A percentile compares a stretch with the other conserved stretches of the same genome.
Conservation (phyloP, 2,329 filamentous ascomycete species). For the Grosmannia clavigera region DNA sequence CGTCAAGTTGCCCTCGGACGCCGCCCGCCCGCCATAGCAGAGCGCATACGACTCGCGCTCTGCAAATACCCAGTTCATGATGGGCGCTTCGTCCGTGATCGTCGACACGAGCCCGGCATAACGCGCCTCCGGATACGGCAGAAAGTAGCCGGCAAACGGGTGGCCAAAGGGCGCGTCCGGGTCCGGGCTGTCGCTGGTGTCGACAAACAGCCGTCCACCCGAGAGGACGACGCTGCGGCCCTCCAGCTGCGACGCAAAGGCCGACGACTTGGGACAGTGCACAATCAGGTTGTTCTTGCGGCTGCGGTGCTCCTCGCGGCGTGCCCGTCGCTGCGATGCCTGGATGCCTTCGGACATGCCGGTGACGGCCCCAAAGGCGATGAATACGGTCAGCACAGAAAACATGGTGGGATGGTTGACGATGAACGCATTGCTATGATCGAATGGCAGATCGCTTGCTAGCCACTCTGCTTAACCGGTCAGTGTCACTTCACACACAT, state of each 20-base stretch:
- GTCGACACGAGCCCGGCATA: conserved; percentile 35
- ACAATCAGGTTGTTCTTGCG: conserved; percentile 35
- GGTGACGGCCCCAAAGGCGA: conserved; percentile 30
- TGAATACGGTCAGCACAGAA: conserved; percentile 19
- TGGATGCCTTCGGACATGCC: conserved; percentile 34
- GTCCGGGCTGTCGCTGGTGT: conserved; percentile 25
- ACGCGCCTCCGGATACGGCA: conserved; percentile 41
- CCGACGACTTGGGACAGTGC: conserved; percentile 32
- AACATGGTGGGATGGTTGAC: background rate
- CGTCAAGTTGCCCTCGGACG: conserved; percentile 29
- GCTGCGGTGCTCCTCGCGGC: conserved; percentile 32
- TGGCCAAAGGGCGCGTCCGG: conserved; percentile 26
- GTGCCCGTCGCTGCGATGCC: conserved; percentile 31
- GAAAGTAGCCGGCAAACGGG: conserved; percentile 42
- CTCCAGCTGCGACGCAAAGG: conserved; percentile 29
- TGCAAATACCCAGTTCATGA: conserved; percentile 39
- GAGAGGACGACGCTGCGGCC: conserved; percentile 32
- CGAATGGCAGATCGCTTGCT: background rate
- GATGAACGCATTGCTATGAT: too few species aligned
- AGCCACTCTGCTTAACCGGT: too few species aligned
- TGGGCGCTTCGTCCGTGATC: conserved; percentile 34
- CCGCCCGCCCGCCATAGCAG: conserved; percentile 30
- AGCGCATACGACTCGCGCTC: conserved; percentile 32
- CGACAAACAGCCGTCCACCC: conserved; percentile 32
- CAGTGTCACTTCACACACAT: too few species aligned